A percentile compares a stretch with the other conserved stretches of the same genome.
These are phyloP conservation scores for Aspergillus texensis DNA, from an alignment of 2,329 filamentous ascomycete genomes.

Conservation along the genomic window DNA sequence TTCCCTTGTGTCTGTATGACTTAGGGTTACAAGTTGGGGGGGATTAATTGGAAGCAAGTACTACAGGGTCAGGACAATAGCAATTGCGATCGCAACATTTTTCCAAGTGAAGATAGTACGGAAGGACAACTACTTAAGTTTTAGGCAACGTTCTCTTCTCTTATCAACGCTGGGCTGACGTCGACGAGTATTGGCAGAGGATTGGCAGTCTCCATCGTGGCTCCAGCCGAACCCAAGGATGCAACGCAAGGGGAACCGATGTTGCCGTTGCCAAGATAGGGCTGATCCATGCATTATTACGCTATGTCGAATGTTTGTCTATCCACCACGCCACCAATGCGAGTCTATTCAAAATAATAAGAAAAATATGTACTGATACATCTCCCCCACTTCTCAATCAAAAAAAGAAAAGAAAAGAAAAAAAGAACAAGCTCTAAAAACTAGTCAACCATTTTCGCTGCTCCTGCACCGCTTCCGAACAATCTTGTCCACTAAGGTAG, in stretches of 20 bases:
- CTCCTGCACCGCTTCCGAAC: conserved; percentile 34
- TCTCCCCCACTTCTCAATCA: no score
- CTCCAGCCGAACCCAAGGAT: conserved; percentile 7
- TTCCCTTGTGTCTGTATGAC: background rate
- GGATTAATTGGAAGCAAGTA: background rate
- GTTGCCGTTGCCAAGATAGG: conserved; percentile 9
- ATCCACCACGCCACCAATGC: background rate
- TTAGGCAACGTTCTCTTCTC: conserved; percentile 3
- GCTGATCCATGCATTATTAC: background rate
- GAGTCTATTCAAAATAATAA: conserved; percentile 9
- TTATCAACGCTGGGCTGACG: conserved; percentile 20
- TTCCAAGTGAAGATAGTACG: background rate
- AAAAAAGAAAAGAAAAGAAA: background rate
- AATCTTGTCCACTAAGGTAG: conserved; percentile 41
- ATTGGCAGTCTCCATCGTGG: conserved; percentile 7
- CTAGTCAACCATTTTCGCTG: conserved; percentile 38
- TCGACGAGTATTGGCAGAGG: conserved; percentile 22
- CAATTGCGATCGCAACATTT: background rate
- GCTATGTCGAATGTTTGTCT: background rate
- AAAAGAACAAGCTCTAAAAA: conserved; percentile 24
- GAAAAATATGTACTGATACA: background rate
- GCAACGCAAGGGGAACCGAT: background rate
- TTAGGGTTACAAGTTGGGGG: no score
- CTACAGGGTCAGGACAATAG: background rate
- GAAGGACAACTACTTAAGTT: background rate